These are phyloP conservation scores for Carex cristatella DNA, from an alignment of 176 grass and related monocot species.

Conservation along the genomic window DNA sequence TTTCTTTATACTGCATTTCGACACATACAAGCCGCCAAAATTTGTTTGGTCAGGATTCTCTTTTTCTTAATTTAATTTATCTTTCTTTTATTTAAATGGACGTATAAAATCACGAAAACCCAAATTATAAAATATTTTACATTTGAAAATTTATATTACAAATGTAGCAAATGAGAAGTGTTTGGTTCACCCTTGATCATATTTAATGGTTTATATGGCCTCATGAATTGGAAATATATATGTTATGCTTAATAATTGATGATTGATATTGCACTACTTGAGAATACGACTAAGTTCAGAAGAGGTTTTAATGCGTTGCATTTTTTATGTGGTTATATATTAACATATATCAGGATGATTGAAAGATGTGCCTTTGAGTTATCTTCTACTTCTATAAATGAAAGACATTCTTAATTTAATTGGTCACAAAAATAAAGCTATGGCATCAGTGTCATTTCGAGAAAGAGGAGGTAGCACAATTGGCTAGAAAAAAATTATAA, in stretches of 20 bases:
- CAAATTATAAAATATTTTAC: neutral
- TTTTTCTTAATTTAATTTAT: neutral
- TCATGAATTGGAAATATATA: neutral
- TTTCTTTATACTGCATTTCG: neutral
- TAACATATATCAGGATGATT: no score
- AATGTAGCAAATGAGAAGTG: neutral
- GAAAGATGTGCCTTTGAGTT: neutral
- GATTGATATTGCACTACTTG: neutral
- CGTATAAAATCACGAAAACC: neutral
- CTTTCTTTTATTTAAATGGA: neutral
- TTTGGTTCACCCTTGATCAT: neutral
- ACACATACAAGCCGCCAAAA: neutral
- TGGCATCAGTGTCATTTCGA: no score
- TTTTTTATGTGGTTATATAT: neutral
- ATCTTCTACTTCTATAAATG: neutral
- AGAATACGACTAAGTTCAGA: neutral
- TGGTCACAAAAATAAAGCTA: neutral
- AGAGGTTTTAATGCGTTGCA: neutral
- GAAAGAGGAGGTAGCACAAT: no score
- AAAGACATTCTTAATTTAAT: neutral
- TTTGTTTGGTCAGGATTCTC: constrained; percentile 11
- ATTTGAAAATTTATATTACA: neutral
- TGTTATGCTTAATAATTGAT: no score
- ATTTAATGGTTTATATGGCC: neutral
- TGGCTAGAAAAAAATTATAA: no score